A percentile compares a stretch with the other conserved stretches of the same genome.
Evolutionary conservation across 108 stramenopile species (phyloP).

Genomic region (Parietichytrium sp.): DNA sequence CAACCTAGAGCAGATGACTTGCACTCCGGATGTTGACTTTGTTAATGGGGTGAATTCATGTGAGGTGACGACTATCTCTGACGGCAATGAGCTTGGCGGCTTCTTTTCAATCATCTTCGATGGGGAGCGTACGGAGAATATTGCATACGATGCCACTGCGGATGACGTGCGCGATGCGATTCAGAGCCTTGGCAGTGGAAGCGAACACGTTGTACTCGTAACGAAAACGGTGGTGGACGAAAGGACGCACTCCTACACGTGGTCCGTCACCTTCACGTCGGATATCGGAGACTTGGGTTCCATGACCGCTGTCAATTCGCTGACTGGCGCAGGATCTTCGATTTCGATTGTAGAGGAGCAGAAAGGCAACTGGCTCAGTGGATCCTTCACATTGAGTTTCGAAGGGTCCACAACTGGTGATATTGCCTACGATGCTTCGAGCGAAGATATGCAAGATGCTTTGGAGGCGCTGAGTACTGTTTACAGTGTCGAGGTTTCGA

Average conservation of each 20-base stretch:
- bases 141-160: conserved; percentile 63
- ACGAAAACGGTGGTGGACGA: conserved; percentile 43
- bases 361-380: conserved; percentile 48
- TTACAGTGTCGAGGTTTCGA: conserved; percentile 17
- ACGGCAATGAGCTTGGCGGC: conserved; percentile 76
- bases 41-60: conserved; percentile 61
- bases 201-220: background rate
- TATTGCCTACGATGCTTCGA: conserved; percentile 52
- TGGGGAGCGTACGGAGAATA: conserved; percentile 51
- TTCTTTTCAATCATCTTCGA: conserved; percentile 58
- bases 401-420: conserved; percentile 55
- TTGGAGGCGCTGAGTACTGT: conserved; percentile 64
- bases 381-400: conserved; percentile 64
- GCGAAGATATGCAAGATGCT: conserved; percentile 50
- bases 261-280: conserved; percentile 67
- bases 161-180: conserved; percentile 54
- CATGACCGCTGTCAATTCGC: conserved; percentile 51
- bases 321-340: conserved; percentile 53
- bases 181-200: conserved; percentile 56
- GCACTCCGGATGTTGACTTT: conserved; percentile 60
- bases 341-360: conserved; percentile 54
- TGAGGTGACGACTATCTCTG: conserved; percentile 52
- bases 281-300: conserved; percentile 48
- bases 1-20: conserved; percentile 57
- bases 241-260: conserved; percentile 73